A percentile compares a stretch with the other conserved stretches of the same genome.
These are phyloP conservation scores for Psilocybe sp. DNA, from an alignment of 768 basidiomycete species.

Conservation along the genomic window DNA sequence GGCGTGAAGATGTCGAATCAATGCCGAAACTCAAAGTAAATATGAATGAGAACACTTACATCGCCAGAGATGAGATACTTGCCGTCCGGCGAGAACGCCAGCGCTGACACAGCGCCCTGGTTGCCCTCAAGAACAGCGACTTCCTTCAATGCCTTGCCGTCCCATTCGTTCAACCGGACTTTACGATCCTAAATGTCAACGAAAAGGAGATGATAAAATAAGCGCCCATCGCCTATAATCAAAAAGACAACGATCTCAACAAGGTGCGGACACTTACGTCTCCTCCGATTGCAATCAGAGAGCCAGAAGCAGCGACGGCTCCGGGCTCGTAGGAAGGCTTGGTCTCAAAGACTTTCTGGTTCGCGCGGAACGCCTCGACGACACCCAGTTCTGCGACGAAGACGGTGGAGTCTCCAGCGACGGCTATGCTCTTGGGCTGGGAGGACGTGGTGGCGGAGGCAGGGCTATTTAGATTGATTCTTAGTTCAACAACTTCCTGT, in stretches of 20 bases:
- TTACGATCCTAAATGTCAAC: slow-evolving; percentile 59
- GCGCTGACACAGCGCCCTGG: slow-evolving; percentile 64
- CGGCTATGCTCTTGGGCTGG: slow-evolving; percentile 69
- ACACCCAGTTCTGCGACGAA: slow-evolving; percentile 59
- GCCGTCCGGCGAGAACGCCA: slow-evolving; percentile 82
- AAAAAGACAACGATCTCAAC: background rate
- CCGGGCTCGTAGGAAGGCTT: slow-evolving; percentile 51
- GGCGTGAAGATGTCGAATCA: slow-evolving; percentile 3
- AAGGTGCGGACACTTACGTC: slow-evolving; percentile 47
- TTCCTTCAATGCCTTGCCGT: slow-evolving; percentile 60
- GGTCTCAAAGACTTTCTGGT: slow-evolving; percentile 63
- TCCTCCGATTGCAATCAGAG: slow-evolving; percentile 67
- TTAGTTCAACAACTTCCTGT: background rate
- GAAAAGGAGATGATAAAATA: background rate
- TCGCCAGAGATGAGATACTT: slow-evolving; percentile 79
- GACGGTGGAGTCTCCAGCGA: slow-evolving; percentile 55
- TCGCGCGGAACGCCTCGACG: slow-evolving; percentile 67
- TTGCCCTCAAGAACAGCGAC: slow-evolving; percentile 60
- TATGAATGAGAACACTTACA: slow-evolving; percentile 45
- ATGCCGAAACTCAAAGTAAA: background rate
- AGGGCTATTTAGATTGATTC: slow-evolving; percentile 32
- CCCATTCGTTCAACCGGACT: slow-evolving; percentile 72
- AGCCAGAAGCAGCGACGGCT: slow-evolving; percentile 50
- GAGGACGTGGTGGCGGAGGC: slow-evolving; percentile 49
- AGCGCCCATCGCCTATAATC: background rate